Conservation (phyloP, 2,329 filamentous ascomycete genomes). For the Salinomyces thailandicus region DNA sequence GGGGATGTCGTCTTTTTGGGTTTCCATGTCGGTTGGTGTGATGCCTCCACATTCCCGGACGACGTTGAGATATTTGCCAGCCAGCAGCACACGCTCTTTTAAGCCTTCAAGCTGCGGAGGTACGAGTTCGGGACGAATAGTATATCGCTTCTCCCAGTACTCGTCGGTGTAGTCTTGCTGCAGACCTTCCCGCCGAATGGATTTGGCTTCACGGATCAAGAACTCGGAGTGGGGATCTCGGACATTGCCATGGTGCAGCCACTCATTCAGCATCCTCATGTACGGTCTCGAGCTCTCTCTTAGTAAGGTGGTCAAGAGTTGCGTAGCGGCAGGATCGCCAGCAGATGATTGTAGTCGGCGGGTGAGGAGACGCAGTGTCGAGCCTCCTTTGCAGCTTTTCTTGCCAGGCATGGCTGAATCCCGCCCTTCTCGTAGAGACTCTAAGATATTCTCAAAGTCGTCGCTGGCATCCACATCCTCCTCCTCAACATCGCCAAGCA, state of each 20-base stretch:
- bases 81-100: conserved; percentile 87
- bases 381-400: conserved; percentile 93
- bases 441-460: conserved; percentile 85
- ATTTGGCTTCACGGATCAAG: conserved; percentile 88
- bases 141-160: conserved; percentile 98
- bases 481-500: conserved; percentile 66
- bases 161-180: conserved; percentile 98
- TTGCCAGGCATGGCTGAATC: conserved; percentile 75
- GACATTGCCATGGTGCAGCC: conserved; percentile 92
- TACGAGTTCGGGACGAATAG: conserved; percentile 79
- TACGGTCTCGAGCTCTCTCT: conserved; percentile 87
- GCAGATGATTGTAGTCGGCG: conserved; percentile 80
- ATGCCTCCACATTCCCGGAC: conserved; percentile 95
- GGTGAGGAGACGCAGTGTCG: conserved; percentile 80
- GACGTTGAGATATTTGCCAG: conserved; percentile 95
- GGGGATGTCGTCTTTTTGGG: conserved; percentile 81
- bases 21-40: conserved; percentile 39
- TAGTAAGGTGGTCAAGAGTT: conserved; percentile 69
- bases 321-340: conserved; percentile 78
- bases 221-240: conserved; percentile 92
- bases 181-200: conserved; percentile 78
- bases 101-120: conserved; percentile 84
- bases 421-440: conserved; percentile 76
- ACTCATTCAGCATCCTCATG: conserved; percentile 97
- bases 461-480: conserved; percentile 54